Conservation (phyloP, 306 rosid species). For the Ormosia emarginata region DNA sequence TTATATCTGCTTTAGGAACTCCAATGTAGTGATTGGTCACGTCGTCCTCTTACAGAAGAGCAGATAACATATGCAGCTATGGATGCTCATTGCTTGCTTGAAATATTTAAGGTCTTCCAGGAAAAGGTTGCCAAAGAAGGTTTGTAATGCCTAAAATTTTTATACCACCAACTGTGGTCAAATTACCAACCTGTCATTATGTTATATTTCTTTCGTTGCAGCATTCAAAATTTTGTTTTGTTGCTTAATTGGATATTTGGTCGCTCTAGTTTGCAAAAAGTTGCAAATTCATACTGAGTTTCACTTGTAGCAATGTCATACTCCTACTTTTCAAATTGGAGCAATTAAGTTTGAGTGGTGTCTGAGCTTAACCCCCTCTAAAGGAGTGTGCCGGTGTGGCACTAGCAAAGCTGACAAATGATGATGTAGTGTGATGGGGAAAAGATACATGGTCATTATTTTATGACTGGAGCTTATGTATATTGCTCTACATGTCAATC, state of each 20-base stretch:
- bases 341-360: neutral
- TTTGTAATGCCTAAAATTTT: slow-evolving; percentile 33
- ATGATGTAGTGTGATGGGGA: neutral
- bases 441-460: neutral
- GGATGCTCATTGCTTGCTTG: slow-evolving; percentile 95
- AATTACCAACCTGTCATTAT: neutral
- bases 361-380: neutral
- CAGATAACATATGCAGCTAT: slow-evolving; percentile 80
- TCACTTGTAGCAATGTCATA: neutral
- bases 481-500: neutral
- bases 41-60: slow-evolving; percentile 89
- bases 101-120: slow-evolving; percentile 67
- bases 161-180: neutral
- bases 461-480: neutral
- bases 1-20: slow-evolving; percentile 73
- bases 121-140: slow-evolving; percentile 67
- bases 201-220: slow-evolving; percentile 4
- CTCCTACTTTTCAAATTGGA: neutral
- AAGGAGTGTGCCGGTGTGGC: neutral
- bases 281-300: neutral
- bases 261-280: neutral
- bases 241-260: slow-evolving; percentile 1
- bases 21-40: slow-evolving; percentile 99
- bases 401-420: neutral
- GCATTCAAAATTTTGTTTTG: neutral